phyloP scores from a whole-genome alignment of 2,329 filamentous ascomycete genomes.

The Xylaria sp. region DNA sequence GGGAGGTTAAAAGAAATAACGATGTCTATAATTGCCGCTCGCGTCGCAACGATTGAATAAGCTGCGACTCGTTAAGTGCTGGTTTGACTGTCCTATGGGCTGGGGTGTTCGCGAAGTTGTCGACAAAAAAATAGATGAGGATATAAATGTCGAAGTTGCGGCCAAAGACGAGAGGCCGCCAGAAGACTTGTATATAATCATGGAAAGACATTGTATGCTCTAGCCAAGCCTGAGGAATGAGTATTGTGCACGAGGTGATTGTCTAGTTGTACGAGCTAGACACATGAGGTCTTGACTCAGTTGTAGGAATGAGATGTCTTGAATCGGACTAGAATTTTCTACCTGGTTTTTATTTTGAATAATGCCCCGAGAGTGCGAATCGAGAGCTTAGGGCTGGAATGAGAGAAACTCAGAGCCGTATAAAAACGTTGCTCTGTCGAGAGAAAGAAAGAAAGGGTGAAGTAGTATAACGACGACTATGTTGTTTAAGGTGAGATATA shows the following conservation, averaged over 20 bases:
- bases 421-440: too few relatives aligned
- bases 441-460: not conserved
- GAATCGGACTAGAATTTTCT: slow-evolving; percentile 33
- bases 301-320: slow-evolving; percentile 47
- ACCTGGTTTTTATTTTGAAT: slow-evolving; percentile 38
- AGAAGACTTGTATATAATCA: slow-evolving; percentile 27
- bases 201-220: slow-evolving; percentile 4
- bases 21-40: slow-evolving; percentile 32
- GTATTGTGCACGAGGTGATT: slow-evolving; percentile 40
- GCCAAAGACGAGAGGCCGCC: not conserved
- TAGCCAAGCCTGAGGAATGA: slow-evolving; percentile 40
- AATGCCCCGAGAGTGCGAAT: slow-evolving; percentile 32
- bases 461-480: not conserved
- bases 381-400: slow-evolving; percentile 41
- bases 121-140: not conserved
- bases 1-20: not conserved
- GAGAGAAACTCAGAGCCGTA: slow-evolving; percentile 18
- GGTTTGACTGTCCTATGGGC: slow-evolving; percentile 5
- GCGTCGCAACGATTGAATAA: slow-evolving; percentile 4
- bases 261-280: slow-evolving; percentile 35
- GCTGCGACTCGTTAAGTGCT: not conserved
- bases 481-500: not conserved
- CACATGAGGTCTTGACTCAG: slow-evolving; percentile 29
- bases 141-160: not conserved
- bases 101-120: not conserved